These are phyloP conservation scores for Hyaloscypha hepaticicola DNA, from an alignment of 495 filamentous ascomycete species.

Conservation along the genomic window DNA sequence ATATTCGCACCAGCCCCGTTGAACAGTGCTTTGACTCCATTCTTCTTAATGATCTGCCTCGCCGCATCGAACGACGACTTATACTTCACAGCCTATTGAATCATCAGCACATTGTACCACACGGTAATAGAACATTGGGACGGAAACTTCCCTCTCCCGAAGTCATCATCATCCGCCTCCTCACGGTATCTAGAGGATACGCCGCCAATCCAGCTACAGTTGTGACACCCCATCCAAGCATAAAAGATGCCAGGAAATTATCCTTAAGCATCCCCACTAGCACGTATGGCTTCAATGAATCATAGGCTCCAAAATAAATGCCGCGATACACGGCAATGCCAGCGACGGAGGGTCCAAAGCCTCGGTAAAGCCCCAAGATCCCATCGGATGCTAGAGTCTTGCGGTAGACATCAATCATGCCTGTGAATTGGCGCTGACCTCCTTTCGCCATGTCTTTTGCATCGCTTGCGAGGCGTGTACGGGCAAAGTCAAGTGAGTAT, in stretches of 20 bases:
- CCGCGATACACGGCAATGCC: constrained; percentile 99
- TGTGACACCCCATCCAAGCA: constrained; percentile 98
- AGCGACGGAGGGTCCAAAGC: constrained; percentile 97
- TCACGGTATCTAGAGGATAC: constrained; percentile 98
- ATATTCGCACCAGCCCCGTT: constrained; percentile 99
- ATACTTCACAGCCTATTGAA: constrained; percentile 95
- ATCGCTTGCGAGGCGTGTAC: constrained; percentile 99
- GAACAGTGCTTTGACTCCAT: constrained; percentile 97
- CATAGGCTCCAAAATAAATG: constrained; percentile 99
- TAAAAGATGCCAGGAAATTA: constrained; percentile 98
- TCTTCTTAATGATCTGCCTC: constrained; percentile 91
- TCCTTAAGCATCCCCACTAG: constrained; percentile 87
- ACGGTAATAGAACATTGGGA: background rate
- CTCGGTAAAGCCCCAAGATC: constrained; percentile 99
- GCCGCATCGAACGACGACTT: constrained; percentile 88
- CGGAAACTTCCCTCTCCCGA: constrained; percentile 56
- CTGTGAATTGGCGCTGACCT: constrained; percentile 99
- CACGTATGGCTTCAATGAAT: constrained; percentile 98
- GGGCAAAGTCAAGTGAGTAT: constrained; percentile 99
- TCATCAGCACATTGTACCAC: background rate
- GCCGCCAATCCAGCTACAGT: constrained; percentile 99
- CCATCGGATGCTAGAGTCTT: constrained; percentile 98
- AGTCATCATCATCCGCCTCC: constrained; percentile 99
- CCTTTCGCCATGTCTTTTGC: constrained; percentile 93
- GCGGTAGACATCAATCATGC: constrained; percentile 97